These are phyloP conservation scores for Crithidia acanthocephali DNA, from an alignment of 208 protist genomes.

Conservation along the genomic window DNA sequence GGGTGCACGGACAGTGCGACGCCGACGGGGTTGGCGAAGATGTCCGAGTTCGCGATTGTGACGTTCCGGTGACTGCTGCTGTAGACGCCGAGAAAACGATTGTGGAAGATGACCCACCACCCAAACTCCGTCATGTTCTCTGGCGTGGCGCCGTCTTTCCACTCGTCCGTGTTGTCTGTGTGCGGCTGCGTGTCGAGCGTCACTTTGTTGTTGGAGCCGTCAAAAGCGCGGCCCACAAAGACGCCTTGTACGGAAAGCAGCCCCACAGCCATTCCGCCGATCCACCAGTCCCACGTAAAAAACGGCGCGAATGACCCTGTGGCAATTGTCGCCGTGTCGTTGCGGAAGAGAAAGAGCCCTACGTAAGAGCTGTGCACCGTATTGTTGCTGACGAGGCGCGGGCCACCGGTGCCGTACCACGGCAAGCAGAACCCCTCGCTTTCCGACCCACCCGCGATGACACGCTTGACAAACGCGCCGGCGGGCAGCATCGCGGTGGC, in stretches of 20 bases:
- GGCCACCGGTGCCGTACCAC: constrained; percentile 17
- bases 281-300: not conserved
- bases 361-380: constrained; percentile 41
- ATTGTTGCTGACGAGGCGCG: constrained; percentile 11
- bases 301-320: not conserved
- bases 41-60: constrained; percentile 17
- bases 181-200: not conserved
- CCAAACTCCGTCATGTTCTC: constrained; percentile 12
- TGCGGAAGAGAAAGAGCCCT: constrained; percentile 43
- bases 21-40: constrained; percentile 48
- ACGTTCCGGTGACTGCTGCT: constrained; percentile 40
- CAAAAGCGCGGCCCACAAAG: too few relatives aligned
- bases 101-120: constrained; percentile 17
- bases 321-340: too few relatives aligned
- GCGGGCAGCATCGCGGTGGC: too few relatives aligned
- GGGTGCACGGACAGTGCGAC: constrained; percentile 35
- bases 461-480: constrained; percentile 8
- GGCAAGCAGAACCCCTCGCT: constrained; percentile 50
- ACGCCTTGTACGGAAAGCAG: too few relatives aligned
- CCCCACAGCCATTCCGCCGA: too few relatives aligned
- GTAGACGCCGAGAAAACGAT: constrained; percentile 46
- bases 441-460: constrained; percentile 42
- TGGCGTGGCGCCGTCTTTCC: not conserved
- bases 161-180: not conserved
- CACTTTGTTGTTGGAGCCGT: too few relatives aligned